Evolutionary conservation across 805 yeast species (phyloP), one percentile per base, ranked within the genome.

Genomic region (Pichia californica): DNA sequence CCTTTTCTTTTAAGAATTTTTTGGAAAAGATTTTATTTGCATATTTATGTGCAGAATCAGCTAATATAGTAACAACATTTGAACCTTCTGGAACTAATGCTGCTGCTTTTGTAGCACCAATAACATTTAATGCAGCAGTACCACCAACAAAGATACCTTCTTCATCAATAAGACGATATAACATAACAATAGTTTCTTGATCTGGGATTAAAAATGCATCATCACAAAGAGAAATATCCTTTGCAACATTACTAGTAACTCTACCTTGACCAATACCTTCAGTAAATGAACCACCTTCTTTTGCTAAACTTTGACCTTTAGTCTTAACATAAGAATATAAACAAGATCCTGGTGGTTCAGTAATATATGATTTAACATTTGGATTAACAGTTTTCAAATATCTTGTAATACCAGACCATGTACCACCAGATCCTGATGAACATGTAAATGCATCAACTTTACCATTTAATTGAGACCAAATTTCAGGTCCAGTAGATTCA

Each of bases 241-340:
- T 83, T 15, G 70, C 70, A 62, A 89, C 71, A 62, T 89, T 89
- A 50, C 76, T 83, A 6, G 96, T 89, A 55, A 89, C 83, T 55
- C 97, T 75, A 37, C 96, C 96, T 66, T 89, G 97, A 25, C 97
- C 97, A 66, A 89, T 88, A 27, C 97, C 97, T 67, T 89, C 97
- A 25, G 96, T 89, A 63, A 89, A 88, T 0, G 95, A 83, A 3
- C 87, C 77, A 26, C 97, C 97, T 1, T 75, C 71, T 55, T 88
- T 76, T 34, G 78, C 87, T 44, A 82, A 64, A 10, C 74, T 71
- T 58, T 81, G 68, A 27, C 91, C 91, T 15, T 79, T 77, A 5
- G 84, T 70, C 48, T 77, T 79, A 47, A 89, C 78, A 58, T 81
- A 88, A 9, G 88, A 77, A 66, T 85, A 86, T 36, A 89, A 71